Conservation (phyloP, 169 alveolate species). For the Sarcocystis neurona region DNA sequence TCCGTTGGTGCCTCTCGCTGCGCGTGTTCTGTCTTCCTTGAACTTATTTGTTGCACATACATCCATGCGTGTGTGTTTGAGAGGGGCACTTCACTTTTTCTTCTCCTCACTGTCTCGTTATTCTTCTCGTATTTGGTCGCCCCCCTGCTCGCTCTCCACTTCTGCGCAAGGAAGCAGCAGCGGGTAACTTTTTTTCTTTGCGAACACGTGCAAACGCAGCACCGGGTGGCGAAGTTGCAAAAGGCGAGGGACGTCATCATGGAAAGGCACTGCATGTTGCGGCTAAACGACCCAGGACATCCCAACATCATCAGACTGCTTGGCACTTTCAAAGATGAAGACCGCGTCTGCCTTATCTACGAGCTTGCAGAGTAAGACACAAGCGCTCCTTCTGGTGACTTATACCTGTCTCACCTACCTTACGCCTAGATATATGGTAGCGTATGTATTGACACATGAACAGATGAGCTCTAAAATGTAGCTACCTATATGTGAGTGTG, state of each 20-base stretch:
- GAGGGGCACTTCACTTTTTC: too few relatives aligned
- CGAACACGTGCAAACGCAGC: too few relatives aligned
- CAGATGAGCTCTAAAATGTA: neutral
- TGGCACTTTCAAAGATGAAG: slow-evolving; percentile 79
- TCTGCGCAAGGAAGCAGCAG: neutral
- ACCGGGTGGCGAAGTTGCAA: slow-evolving; percentile 69
- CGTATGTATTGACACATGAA: neutral
- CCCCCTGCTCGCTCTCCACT: neutral
- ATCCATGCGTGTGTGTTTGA: too few relatives aligned
- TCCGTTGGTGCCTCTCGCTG: too few relatives aligned
- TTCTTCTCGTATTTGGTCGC: neutral
- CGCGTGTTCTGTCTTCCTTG: too few relatives aligned
- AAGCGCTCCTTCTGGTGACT: neutral
- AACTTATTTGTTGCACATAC: too few relatives aligned
- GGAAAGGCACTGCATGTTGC: slow-evolving; percentile 76
- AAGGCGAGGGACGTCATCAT: slow-evolving; percentile 72
- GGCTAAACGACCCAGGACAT: slow-evolving; percentile 79
- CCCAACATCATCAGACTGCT: slow-evolving; percentile 76
- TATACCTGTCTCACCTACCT: neutral
- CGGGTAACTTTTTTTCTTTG: too few relatives aligned
- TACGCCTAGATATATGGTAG: neutral
- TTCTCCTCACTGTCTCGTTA: neutral
- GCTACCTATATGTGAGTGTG: neutral
- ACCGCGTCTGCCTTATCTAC: slow-evolving; percentile 77
- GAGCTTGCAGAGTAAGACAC: slow-evolving; percentile 75